Percentiles rank a stretch among this genome's conserved stretches.
Conservation (phyloP, 2,329 filamentous ascomycete genomes). For the Coniochaeta pulveracea region DNA sequence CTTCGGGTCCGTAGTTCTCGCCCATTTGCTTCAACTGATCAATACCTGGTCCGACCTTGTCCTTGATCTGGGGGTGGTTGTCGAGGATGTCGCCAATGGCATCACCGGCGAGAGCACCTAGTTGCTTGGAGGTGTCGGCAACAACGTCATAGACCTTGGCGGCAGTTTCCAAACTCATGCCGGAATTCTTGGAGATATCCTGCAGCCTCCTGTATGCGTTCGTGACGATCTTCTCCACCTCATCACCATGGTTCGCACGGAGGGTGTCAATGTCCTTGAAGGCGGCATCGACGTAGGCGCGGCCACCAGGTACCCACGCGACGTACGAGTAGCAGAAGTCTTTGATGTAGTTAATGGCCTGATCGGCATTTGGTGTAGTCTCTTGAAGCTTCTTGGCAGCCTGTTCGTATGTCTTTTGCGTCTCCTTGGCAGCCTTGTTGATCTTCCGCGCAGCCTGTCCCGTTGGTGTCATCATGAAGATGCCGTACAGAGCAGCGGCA, state of each 20-base stretch:
- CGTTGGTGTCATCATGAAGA: slow-evolving; percentile 31
- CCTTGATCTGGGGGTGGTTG: slow-evolving; percentile 63
- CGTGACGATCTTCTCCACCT: slow-evolving; percentile 57
- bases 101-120: slow-evolving; percentile 51
- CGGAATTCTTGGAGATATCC: slow-evolving; percentile 41
- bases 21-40: slow-evolving; percentile 60
- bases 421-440: slow-evolving; percentile 38
- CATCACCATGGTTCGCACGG: slow-evolving; percentile 53
- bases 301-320: slow-evolving; percentile 59
- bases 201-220: slow-evolving; percentile 60
- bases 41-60: slow-evolving; percentile 57
- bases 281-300: slow-evolving; percentile 53
- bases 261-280: slow-evolving; percentile 64
- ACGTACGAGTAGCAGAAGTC: slow-evolving; percentile 58
- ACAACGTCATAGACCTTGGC: slow-evolving; percentile 50
- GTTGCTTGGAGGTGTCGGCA: slow-evolving; percentile 45
- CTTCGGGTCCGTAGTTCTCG: slow-evolving; percentile 61
- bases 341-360: slow-evolving; percentile 55
- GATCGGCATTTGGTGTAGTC: slow-evolving; percentile 52
- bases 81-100: slow-evolving; percentile 54
- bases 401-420: slow-evolving; percentile 47
- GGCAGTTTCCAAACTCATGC: slow-evolving; percentile 51
- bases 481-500: slow-evolving; percentile 27
- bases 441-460: slow-evolving; percentile 27
- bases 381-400: slow-evolving; percentile 50